phyloP scores from a whole-genome alignment of 805 yeast genomes.

The Saturnispora galanensis region DNA sequence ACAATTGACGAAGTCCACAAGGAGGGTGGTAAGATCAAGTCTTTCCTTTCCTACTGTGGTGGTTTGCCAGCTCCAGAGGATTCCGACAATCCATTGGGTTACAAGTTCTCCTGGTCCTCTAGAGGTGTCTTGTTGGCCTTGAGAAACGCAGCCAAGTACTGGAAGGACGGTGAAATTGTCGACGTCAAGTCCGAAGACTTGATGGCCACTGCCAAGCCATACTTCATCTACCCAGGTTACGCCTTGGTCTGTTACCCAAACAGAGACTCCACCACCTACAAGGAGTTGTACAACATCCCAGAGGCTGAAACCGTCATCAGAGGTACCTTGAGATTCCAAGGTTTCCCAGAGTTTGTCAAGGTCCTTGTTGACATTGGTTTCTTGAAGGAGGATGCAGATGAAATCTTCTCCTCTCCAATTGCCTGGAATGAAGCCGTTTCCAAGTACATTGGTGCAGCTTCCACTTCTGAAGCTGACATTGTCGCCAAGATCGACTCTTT shows the following conservation, averaged over 20 bases:
- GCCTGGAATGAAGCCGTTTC: conserved; percentile 90
- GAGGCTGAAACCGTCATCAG: conserved; percentile 96
- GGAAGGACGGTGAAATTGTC: conserved; percentile 75
- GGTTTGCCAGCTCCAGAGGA: conserved; percentile 98
- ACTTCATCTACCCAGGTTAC: conserved; percentile 91
- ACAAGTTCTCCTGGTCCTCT: conserved; percentile 98
- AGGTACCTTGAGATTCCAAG: conserved; percentile 96
- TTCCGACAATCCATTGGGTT: conserved; percentile 96
- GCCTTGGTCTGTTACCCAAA: conserved; percentile 94
- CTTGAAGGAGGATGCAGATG: conserved; percentile 66
- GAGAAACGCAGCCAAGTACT: conserved; percentile 87
- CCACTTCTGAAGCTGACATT: conserved; percentile 63
- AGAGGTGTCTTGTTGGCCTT: conserved; percentile 95
- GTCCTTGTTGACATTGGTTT: conserved; percentile 91
- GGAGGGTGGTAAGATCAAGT: conserved; percentile 83
- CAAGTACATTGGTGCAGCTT: conserved; percentile 61
- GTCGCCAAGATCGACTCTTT: conserved; percentile 64
- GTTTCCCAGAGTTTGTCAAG: conserved; percentile 96
- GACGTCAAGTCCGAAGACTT: conserved; percentile 79
- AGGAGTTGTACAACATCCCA: conserved; percentile 86
- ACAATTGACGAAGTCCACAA: conserved; percentile 94
- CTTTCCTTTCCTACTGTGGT: conserved; percentile 96
- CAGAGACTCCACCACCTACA: conserved; percentile 93
- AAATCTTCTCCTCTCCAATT: conserved; percentile 42
- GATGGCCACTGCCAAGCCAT: conserved; percentile 92